Conservation (phyloP, 257 asterid species). For the Coffea eugenioides region DNA sequence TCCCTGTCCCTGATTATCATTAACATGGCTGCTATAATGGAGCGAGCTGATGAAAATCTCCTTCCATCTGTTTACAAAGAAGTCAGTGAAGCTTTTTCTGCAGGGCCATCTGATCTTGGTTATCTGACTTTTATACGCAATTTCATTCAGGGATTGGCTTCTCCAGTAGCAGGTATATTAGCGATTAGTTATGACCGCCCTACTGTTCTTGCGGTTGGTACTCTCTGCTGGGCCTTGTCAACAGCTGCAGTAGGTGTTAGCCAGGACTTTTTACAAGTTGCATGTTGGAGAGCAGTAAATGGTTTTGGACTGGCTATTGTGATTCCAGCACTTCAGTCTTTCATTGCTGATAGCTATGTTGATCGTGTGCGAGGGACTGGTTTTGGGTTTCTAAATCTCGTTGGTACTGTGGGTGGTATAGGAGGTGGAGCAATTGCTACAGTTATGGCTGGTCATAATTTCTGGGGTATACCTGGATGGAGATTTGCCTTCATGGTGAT, state of each 20-base stretch:
- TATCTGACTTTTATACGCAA: constrained; percentile 83
- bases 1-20: constrained; percentile 82
- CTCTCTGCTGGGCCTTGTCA: constrained; percentile 89
- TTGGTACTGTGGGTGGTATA: constrained; percentile 90
- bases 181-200: constrained; percentile 91
- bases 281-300: constrained; percentile 86
- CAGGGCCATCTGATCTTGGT: constrained; percentile 97
- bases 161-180: constrained; percentile 87
- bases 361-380: constrained; percentile 88
- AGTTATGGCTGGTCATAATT: constrained; percentile 79
- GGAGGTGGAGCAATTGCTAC: constrained; percentile 99
- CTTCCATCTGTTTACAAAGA: constrained; percentile 98
- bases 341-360: constrained; percentile 87
- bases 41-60: constrained; percentile 99
- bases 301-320: constrained; percentile 95
- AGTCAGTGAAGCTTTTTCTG: constrained; percentile 92
- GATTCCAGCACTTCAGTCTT: constrained; percentile 93
- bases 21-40: constrained; percentile 98
- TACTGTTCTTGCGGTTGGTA: constrained; percentile 82
- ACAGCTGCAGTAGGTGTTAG: constrained; percentile 95
- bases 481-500: constrained; percentile 70
- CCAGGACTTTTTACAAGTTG: constrained; percentile 73
- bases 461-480: constrained; percentile 95
- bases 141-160: constrained; percentile 87
- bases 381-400: constrained; percentile 79